Percentiles rank a stretch among this genome's conserved stretches.
phyloP scores from a whole-genome alignment of 2,329 filamentous ascomycete genomes.

The Xylaria polymorpha region DNA sequence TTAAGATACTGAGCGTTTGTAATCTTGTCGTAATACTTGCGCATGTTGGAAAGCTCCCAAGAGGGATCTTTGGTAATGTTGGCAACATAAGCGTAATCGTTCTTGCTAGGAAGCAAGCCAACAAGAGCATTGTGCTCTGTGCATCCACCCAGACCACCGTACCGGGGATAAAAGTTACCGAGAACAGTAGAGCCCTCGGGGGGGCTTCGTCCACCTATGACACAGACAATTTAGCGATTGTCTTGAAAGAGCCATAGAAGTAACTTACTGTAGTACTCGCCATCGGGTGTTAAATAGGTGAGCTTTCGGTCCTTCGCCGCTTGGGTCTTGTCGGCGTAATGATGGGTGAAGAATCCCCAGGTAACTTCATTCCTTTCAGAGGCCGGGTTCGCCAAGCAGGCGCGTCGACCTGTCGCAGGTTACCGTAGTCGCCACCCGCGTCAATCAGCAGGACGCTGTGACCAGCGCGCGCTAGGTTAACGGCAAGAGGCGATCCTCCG shows the following conservation, averaged over 20 bases:
- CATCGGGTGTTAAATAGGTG: constrained; percentile 63
- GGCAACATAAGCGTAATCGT: constrained; percentile 57
- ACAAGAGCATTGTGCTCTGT: constrained; percentile 47
- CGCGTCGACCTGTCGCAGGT: constrained; percentile 61
- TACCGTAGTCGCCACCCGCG: constrained; percentile 68
- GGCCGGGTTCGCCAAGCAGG: constrained; percentile 64
- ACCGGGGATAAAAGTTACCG: constrained; percentile 68
- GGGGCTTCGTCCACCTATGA: constrained; percentile 58
- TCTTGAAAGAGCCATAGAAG: background rate
- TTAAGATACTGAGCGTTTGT: constrained; percentile 66
- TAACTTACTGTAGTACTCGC: constrained; percentile 58
- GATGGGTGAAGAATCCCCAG: constrained; percentile 73
- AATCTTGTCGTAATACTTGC: constrained; percentile 42
- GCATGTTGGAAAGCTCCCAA: constrained; percentile 43
- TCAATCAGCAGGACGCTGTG: constrained; percentile 68
- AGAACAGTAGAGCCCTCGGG: constrained; percentile 63
- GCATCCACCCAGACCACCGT: constrained; percentile 58
- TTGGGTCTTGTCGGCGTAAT: constrained; percentile 65
- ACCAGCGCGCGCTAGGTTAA: constrained; percentile 68
- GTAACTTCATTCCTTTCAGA: constrained; percentile 66
- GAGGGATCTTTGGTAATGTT: constrained; percentile 50
- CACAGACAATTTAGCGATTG: background rate
- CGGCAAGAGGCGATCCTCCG: constrained; percentile 69
- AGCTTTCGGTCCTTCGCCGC: constrained; percentile 69
- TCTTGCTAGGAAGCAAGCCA: constrained; percentile 56